Conservation (phyloP, 108 stramenopile genomes). For the Fistulifera pelliculosa region DNA sequence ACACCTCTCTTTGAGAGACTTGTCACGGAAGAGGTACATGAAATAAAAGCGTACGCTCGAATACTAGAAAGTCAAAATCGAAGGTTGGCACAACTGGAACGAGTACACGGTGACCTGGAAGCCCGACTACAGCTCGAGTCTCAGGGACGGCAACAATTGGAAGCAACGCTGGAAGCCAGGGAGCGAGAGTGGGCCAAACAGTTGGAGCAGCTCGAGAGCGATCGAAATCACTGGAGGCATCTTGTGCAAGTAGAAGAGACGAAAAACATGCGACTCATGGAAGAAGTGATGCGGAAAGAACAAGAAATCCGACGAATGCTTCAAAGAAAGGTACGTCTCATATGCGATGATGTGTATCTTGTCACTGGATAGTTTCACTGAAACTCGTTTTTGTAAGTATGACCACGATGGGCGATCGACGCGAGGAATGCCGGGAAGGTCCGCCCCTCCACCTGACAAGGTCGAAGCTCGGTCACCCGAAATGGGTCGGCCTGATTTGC, state of each 20-base stretch:
- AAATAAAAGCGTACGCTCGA: conserved; percentile 35
- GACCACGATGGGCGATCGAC: conserved; percentile 25
- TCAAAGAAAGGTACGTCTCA: conserved; percentile 46
- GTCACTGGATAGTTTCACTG: not conserved
- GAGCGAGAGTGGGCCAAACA: conserved; percentile 40
- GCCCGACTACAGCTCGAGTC: conserved; percentile 34
- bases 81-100: conserved; percentile 31
- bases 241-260: conserved; percentile 32
- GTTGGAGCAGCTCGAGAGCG: conserved; percentile 29
- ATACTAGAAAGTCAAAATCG: conserved; percentile 50
- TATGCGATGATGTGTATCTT: not conserved
- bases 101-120: conserved; percentile 37
- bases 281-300: conserved; percentile 48
- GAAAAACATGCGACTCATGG: conserved; percentile 33
- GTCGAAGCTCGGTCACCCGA: not conserved
- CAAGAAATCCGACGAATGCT: conserved; percentile 57
- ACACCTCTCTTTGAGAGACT: conserved; percentile 55
- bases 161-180: conserved; percentile 34
- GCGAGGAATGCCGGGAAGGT: not conserved
- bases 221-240: conserved; percentile 38
- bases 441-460: not conserved
- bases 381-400: conserved; percentile 10
- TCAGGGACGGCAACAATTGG: conserved; percentile 26
- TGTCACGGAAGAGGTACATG: conserved; percentile 52
- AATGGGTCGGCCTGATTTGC: not conserved